Percentiles rank a stretch among this genome's conserved stretches.
Evolutionary conservation across 371 early-diverging fungal genomes (phyloP).

Genomic region (Mucor velutinosus): DNA sequence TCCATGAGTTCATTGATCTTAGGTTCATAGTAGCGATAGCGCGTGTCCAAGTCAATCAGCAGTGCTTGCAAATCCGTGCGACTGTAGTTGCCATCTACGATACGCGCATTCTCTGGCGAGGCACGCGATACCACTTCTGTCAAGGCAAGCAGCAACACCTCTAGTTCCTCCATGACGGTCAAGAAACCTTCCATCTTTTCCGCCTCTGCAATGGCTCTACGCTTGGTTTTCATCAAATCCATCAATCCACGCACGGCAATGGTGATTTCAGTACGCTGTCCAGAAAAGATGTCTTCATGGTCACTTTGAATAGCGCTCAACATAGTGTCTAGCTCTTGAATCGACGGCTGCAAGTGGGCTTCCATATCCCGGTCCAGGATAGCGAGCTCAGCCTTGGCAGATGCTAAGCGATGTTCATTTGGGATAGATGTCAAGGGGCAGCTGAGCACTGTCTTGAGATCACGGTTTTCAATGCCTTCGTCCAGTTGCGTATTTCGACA

Average conservation of each 20-base stretch:
- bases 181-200: conserved; percentile 49
- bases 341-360: conserved; percentile 35
- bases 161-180: conserved; percentile 50
- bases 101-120: conserved; percentile 35
- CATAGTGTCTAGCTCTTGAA: conserved; percentile 45
- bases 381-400: conserved; percentile 42
- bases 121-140: conserved; percentile 50
- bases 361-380: conserved; percentile 50
- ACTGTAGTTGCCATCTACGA: conserved; percentile 35
- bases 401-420: conserved; percentile 43
- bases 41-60: conserved; percentile 57
- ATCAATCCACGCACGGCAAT: conserved; percentile 37
- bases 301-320: conserved; percentile 20
- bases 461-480: conserved; percentile 22
- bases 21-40: conserved; percentile 59
- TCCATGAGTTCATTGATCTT: conserved; percentile 53
- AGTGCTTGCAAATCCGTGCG: conserved; percentile 58
- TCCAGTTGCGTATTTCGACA: conserved; percentile 14
- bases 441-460: conserved; percentile 28
- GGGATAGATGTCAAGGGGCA: conserved; percentile 46
- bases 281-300: conserved; percentile 33
- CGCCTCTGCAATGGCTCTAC: conserved; percentile 41
- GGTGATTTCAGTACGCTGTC: conserved; percentile 49
- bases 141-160: conserved; percentile 46
- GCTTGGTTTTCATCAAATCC: conserved; percentile 42